Percentiles rank a stretch among this genome's conserved stretches.
Evolutionary conservation across 257 asterid species (phyloP).

Genomic region (Catharanthus roseus): DNA sequence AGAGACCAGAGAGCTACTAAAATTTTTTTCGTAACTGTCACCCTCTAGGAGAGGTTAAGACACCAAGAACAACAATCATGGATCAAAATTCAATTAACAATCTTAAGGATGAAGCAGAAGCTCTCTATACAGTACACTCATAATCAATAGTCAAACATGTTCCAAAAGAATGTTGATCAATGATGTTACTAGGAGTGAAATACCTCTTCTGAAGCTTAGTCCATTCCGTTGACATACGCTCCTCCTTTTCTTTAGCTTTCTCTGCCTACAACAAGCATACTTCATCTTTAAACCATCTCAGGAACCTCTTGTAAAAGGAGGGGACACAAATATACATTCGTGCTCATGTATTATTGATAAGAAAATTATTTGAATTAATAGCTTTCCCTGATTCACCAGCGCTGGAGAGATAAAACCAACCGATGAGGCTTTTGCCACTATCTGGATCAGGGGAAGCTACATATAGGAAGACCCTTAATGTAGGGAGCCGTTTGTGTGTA

Average conservation of each 20-base stretch:
- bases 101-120: neutral
- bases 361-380: neutral
- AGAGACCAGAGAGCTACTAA: neutral
- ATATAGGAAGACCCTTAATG: neutral
- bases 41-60: neutral
- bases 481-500: neutral
- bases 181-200: constrained; percentile 6
- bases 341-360: neutral
- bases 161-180: neutral
- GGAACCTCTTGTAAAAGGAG: constrained; percentile 2
- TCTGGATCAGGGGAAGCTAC: neutral
- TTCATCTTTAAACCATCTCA: constrained; percentile 11
- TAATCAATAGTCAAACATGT: constrained; percentile 4
- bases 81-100: neutral
- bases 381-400: neutral
- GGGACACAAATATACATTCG: neutral
- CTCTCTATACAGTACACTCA: too few species aligned
- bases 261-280: constrained; percentile 56
- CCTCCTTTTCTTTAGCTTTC: constrained; percentile 77
- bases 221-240: constrained; percentile 59
- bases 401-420: neutral
- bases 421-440: neutral
- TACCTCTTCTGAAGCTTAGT: constrained; percentile 56
- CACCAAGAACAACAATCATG: neutral
- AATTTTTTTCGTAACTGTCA: neutral